Evolutionary conservation across 495 filamentous ascomycete species (phyloP), one percentile per base, ranked within the genome.

Genomic region (Neurospora discreta): DNA sequence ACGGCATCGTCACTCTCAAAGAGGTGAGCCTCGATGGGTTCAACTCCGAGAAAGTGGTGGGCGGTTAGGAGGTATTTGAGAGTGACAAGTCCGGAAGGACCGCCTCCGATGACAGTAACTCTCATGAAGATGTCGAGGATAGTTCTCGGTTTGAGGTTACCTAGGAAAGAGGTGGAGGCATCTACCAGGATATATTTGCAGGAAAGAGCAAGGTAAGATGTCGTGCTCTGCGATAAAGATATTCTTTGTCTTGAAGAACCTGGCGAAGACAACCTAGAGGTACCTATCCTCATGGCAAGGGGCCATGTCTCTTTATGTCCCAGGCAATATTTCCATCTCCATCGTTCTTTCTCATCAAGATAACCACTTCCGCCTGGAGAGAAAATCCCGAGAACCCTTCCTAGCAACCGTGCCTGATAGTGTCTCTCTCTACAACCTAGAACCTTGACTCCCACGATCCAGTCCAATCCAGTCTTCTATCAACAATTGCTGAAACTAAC

Each of bases 71-170:
- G 82, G 52, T 83, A 81, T 74, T 84, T 85, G 39, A 84, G 76
- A 39, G 82, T 84, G 23, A 83, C 81, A 11, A 85, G 77, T 11
- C 83, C 83, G 4, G 83, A 81, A 39, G 83, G 81, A 67, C 83
- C 83, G 58, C 78, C 83, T 42, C 83, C 83, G 76, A 84, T 79
- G 70, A 84, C 76, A 38, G 82, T 81, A 41, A 83, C 80, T 38
- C 70, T 75, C 74, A 74, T 76, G 10, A n/a, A 70, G 26, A 33
- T 5, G 5, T 16, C 26, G 15, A 65, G 52, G 15, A 2, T 33
- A 33, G 26, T 33, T 33, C 5, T 15, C 26, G 26, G 26, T 0
- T 33, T 36, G 15, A 65, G n/a, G n/a, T n/a, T n/a, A 36, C 9
- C 2, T 65, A 6, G 52, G 23, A 36, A 65, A 18, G 30, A 65